Conservation (phyloP, 306 rosid species). For the Dalbergia oliveri region DNA sequence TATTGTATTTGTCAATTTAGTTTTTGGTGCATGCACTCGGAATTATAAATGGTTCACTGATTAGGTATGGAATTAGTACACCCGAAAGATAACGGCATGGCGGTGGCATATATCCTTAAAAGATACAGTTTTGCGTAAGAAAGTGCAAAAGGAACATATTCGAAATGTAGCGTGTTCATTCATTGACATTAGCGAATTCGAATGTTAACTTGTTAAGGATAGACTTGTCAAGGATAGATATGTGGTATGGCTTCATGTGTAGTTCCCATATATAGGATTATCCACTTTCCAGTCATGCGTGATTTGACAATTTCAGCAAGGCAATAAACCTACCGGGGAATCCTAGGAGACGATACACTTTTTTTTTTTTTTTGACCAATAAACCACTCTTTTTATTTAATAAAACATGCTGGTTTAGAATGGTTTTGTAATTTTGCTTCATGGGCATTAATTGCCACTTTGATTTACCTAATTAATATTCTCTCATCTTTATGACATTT, state of each 20-base stretch:
- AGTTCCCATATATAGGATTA: slow-evolving; percentile 51
- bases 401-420: too few relatives aligned
- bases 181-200: slow-evolving; percentile 35
- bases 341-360: too few relatives aligned
- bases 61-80: not conserved
- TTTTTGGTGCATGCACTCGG: not conserved
- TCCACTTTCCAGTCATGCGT: slow-evolving; percentile 16
- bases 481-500: too few relatives aligned
- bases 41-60: slow-evolving; percentile 15
- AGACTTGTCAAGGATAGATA: slow-evolving; percentile 18
- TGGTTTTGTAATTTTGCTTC: too few relatives aligned
- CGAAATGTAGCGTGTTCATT: slow-evolving; percentile 40
- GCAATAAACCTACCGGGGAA: slow-evolving; percentile 38
- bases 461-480: too few relatives aligned
- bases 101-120: slow-evolving; percentile 42
- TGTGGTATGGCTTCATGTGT: slow-evolving; percentile 48
- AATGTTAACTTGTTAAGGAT: slow-evolving; percentile 35
- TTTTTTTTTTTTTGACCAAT: too few relatives aligned
- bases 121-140: slow-evolving; percentile 26
- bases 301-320: slow-evolving; percentile 41
- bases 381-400: too few relatives aligned
- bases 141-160: slow-evolving; percentile 51
- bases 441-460: too few relatives aligned
- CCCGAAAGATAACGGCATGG: not conserved
- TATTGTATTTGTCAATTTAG: slow-evolving; percentile 28